Percentiles rank a stretch among this genome's conserved stretches.
phyloP scores from a whole-genome alignment of 352 stramenopile species.

The Bremia lactucae region DNA sequence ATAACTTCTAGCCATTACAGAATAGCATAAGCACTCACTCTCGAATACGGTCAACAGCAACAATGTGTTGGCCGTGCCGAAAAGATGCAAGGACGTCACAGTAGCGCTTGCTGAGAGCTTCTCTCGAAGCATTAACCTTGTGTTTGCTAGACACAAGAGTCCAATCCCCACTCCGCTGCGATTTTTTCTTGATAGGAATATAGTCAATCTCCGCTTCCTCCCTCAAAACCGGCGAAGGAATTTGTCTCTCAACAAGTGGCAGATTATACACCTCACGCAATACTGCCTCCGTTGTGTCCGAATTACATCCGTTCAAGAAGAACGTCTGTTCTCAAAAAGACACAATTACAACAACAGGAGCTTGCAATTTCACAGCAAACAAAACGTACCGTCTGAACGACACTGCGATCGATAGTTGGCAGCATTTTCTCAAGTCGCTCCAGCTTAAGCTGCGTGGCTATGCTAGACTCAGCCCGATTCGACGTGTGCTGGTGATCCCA shows the following conservation, averaged over 20 bases:
- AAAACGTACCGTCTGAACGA: constrained; percentile 42
- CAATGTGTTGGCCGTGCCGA: constrained; percentile 36
- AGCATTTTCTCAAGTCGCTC: constrained; percentile 48
- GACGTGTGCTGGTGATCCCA: constrained; percentile 20
- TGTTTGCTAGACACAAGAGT: constrained; percentile 40
- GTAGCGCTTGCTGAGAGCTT: constrained; percentile 50
- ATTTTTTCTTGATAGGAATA: too few relatives aligned
- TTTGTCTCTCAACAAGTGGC: constrained; percentile 16
- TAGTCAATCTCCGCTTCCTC: constrained; percentile 24
- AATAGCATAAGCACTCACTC: constrained; percentile 25
- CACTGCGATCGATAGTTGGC: constrained; percentile 36
- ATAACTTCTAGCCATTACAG: too few relatives aligned
- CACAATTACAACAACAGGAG: constrained; percentile 1
- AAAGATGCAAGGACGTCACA: constrained; percentile 47
- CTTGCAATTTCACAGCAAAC: neutral
- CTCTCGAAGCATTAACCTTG: constrained; percentile 41
- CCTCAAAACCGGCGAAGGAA: constrained; percentile 1
- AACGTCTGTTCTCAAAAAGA: constrained; percentile 37
- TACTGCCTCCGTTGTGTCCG: constrained; percentile 48
- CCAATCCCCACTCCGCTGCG: constrained; percentile 10
- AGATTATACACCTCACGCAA: constrained; percentile 56
- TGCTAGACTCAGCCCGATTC: constrained; percentile 27
- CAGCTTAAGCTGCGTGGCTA: constrained; percentile 58
- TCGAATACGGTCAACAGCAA: constrained; percentile 41
- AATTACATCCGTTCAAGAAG: constrained; percentile 53